Base-by-base conservation (phyloP, 306 rosid genomes). In the Lotus japonicus region DNA sequence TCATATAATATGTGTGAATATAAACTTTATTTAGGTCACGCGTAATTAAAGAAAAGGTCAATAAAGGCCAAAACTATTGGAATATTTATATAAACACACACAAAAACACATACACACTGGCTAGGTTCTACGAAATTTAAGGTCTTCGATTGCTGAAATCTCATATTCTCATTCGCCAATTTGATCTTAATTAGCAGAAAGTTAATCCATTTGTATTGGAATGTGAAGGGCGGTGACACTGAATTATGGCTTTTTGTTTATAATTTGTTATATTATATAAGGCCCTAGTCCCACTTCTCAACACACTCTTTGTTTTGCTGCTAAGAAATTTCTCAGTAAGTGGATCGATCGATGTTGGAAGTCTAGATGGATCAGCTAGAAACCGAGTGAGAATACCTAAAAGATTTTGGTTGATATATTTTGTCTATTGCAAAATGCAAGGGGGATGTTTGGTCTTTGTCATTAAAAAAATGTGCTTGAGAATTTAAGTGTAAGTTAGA, bases 201-300 rank as follows among this genome's bases (percentile, higher is more conserved):
- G 78, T 18, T 31, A 38, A 65, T 49, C 73, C n/a, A 51, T n/a
- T 42, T 62, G 73, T 58, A 70, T 74, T 55, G 83, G 84, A 83
- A 62, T 72, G 70, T 74, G 82, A 73, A 66, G 69, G 89, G 87
- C 83, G 81, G 90, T 83, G 85, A 68, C 72, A 73, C 23, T 42
- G 19, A 15, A 14, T 70, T 58, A 38, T 35, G n/a, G 49, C 9
- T 44, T 55, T 21, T 21, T 21, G 26, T 21, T 21, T 21, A 21
- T 21, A 21, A 21, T 21, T 41, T 3, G 39, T 48, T 43, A 42
- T 45, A 5, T 46, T 44, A 44, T 21, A 46, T 11, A 10, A 48
- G 51, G 46, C 7, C 8, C 53, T 9, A 61, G 35, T 11, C 76
- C 66, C 52, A 72, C 71, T 52, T 39, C 15, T 28, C 46, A 6